Percentiles rank a stretch among this genome's conserved stretches.
Evolutionary conservation across 768 basidiomycete genomes (phyloP).

Genomic region (Phylloporus rhodoxanthus): DNA sequence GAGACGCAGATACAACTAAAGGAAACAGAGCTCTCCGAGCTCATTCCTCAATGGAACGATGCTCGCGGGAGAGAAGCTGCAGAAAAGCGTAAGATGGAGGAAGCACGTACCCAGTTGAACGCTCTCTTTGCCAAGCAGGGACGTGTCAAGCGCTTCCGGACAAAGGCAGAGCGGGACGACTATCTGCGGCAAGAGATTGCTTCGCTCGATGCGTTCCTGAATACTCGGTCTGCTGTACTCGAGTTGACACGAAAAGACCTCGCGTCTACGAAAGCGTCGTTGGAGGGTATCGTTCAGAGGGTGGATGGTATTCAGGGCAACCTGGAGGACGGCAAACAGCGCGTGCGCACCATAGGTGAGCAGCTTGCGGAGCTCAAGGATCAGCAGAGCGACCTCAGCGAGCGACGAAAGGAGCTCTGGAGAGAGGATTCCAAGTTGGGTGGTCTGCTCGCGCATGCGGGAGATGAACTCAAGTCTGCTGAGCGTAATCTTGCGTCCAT

Average conservation of each 20-base stretch:
- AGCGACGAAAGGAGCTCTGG: slow-evolving; percentile 90
- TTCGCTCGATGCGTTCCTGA: slow-evolving; percentile 57
- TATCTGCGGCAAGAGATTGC: slow-evolving; percentile 78
- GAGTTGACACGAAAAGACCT: slow-evolving; percentile 49
- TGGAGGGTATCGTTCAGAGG: slow-evolving; percentile 54
- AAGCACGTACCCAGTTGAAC: slow-evolving; percentile 61
- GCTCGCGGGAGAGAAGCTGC: slow-evolving; percentile 44
- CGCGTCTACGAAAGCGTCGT: slow-evolving; percentile 39
- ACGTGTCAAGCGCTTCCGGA: slow-evolving; percentile 77
- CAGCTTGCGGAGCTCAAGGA: slow-evolving; percentile 59
- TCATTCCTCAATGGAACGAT: slow-evolving; percentile 68
- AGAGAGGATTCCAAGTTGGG: slow-evolving; percentile 88
- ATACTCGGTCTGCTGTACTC: slow-evolving; percentile 51
- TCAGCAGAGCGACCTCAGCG: slow-evolving; percentile 60
- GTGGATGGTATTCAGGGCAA: slow-evolving; percentile 51
- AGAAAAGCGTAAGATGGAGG: slow-evolving; percentile 67
- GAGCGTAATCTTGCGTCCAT: slow-evolving; percentile 78
- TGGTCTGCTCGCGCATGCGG: slow-evolving; percentile 67
- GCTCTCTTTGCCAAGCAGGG: slow-evolving; percentile 89
- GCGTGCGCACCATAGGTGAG: slow-evolving; percentile 53
- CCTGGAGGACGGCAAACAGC: slow-evolving; percentile 59
- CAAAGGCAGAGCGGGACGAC: slow-evolving; percentile 75
- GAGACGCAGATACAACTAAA: slow-evolving; percentile 57
- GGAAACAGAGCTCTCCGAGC: slow-evolving; percentile 52
- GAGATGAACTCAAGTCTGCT: slow-evolving; percentile 72